Evolutionary conservation across 306 rosid species (phyloP), one percentile per base, ranked within the genome.

Genomic region (Cicer yamashitae): DNA sequence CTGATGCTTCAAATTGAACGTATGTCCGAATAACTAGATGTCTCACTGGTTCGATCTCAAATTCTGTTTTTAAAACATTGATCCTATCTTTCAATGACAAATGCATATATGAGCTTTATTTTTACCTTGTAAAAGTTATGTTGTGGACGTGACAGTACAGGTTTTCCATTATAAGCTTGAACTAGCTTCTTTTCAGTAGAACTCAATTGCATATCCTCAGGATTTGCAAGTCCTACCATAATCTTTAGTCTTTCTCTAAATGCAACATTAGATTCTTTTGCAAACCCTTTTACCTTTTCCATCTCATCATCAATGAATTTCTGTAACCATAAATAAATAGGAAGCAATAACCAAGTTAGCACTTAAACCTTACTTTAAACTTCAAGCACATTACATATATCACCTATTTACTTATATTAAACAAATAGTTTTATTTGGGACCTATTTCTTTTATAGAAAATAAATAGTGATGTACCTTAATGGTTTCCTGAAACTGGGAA

Each of bases 91-190:
- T 15, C 1, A 20, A 60, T 70, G 60, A 34, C 10, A 50, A 25
- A 40, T 25, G 13, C n/a, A 39, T 40, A 9, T 7, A 25, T 1
- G 46, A 30, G 52, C 34, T 5, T 48, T 12, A 60, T 60, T 60
- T 75, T 60, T 77, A 92, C 99, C 97, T 66, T 87, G 43, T 83
- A 94, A 80, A 94, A 92, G 67, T 75, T 82, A 86, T 94, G 99
- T 53, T 94, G 99, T 11, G 99, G 99, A 43, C 97, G 91, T 8
- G 99, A 94, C 59, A 94, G 96, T 46, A 91, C 96, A 39, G 97
- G 97, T 75, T 94, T 94, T 80, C 88, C 96, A 48, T 94, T 90
- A 86, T 92, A 94, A 58, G 96, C 87, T 58, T 87, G 67, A 43
- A 92, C 85, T 22, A 94, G 91, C 89, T 92, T 92, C 86, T 38